Conservation (phyloP, 768 basidiomycete genomes). For the Trametes punicea region DNA sequence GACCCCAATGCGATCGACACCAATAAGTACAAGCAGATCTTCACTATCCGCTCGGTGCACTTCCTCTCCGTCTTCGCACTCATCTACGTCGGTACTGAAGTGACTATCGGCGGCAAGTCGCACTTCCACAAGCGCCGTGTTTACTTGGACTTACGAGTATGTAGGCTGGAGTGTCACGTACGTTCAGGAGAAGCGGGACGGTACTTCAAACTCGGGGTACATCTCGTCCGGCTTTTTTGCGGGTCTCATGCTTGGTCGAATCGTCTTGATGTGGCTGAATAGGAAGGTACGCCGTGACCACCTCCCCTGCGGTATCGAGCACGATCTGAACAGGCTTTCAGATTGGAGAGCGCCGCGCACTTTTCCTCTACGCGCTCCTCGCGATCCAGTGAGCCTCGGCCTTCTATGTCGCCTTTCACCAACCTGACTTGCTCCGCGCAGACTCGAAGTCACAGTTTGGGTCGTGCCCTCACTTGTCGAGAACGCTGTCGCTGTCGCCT, state of each 20-base stretch:
- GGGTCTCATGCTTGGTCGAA: slow-evolving; percentile 27
- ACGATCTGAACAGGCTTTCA: neutral
- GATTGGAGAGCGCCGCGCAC: slow-evolving; percentile 28
- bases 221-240: slow-evolving; percentile 43
- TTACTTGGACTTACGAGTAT: neutral
- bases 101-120: slow-evolving; percentile 38
- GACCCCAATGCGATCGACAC: slow-evolving; percentile 18
- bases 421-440: neutral
- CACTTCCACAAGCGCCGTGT: neutral
- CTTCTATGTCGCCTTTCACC: slow-evolving; percentile 10
- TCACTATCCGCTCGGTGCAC: slow-evolving; percentile 35
- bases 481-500: slow-evolving; percentile 45
- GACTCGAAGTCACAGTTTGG: slow-evolving; percentile 42
- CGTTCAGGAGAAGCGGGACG: slow-evolving; percentile 36
- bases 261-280: slow-evolving; percentile 28
- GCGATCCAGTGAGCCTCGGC: slow-evolving; percentile 26
- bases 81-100: slow-evolving; percentile 44
- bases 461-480: slow-evolving; percentile 47
- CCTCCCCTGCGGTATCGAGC: too few species aligned
- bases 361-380: slow-evolving; percentile 27
- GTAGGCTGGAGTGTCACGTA: slow-evolving; percentile 46
- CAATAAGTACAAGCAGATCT: slow-evolving; percentile 35
- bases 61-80: slow-evolving; percentile 37
- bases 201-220: slow-evolving; percentile 38
- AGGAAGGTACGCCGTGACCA: slow-evolving; percentile 17